Percentiles rank a stretch among this genome's conserved stretches.
Conservation (phyloP, 441 rosid genomes). For the Gossypium gossypioides region DNA sequence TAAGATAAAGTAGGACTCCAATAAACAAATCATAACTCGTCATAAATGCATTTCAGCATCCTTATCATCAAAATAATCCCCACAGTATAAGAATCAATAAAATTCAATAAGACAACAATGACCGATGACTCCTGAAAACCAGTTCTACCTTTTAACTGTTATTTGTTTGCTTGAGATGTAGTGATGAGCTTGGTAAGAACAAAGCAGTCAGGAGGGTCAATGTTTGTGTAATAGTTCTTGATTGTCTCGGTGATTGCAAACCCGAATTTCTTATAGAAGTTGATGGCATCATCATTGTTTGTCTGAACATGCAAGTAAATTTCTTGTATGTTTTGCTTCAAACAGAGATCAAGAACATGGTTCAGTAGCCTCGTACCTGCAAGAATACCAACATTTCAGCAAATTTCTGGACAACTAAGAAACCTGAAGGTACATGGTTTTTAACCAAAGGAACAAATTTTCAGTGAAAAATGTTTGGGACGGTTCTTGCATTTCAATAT, state of each 20-base stretch:
- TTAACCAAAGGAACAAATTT: neutral
- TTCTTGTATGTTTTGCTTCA: constrained; percentile 60
- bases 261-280: constrained; percentile 83
- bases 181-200: constrained; percentile 53
- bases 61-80: constrained; percentile 13
- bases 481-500: neutral
- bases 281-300: constrained; percentile 79
- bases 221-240: constrained; percentile 70
- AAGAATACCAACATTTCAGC: constrained; percentile 15
- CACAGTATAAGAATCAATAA: constrained; percentile 1
- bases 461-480: neutral
- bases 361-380: constrained; percentile 77
- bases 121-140: neutral
- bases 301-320: constrained; percentile 91
- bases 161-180: constrained; percentile 43
- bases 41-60: constrained; percentile 7
- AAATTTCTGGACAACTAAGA: neutral
- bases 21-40: neutral
- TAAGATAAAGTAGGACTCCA: neutral
- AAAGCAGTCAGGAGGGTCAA: constrained; percentile 75
- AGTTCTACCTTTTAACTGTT: constrained; percentile 11
- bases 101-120: constrained; percentile 3
- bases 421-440: neutral
- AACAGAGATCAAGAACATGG: constrained; percentile 68
- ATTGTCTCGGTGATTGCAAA: constrained; percentile 73